These are phyloP conservation scores for Mortierella sp. DNA, from an alignment of 371 early-diverging fungal species.

Conservation along the genomic window DNA sequence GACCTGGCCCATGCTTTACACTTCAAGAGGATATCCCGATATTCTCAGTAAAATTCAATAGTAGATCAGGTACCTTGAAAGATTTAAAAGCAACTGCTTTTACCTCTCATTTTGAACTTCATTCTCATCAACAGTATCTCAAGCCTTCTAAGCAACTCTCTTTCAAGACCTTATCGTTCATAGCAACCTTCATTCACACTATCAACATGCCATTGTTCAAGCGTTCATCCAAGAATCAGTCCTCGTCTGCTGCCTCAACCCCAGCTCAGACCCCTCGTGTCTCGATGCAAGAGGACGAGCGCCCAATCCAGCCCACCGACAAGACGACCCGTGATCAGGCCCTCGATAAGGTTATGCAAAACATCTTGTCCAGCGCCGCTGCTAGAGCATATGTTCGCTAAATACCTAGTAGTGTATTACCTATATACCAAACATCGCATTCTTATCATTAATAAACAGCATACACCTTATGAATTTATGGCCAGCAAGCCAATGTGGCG, in stretches of 20 bases:
- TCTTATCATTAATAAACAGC: neutral
- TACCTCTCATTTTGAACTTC: neutral
- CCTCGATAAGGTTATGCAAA: constrained; percentile 12
- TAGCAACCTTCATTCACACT: neutral
- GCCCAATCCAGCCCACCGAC: neutral
- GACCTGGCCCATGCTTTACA: too few species aligned
- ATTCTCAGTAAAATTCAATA: too few species aligned
- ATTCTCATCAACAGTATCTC: neutral
- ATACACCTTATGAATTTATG: too few species aligned
- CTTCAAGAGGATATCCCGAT: too few species aligned
- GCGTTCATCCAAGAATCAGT: constrained; percentile 27
- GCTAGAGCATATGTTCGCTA: neutral
- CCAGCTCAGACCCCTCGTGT: constrained; percentile 35
- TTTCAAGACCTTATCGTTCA: too few species aligned
- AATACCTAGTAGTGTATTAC: neutral
- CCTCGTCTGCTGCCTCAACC: constrained; percentile 30
- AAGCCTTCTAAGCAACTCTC: neutral
- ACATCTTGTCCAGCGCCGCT: constrained; percentile 6
- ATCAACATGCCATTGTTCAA: constrained; percentile 35
- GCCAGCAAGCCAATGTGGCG: too few species aligned
- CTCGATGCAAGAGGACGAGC: constrained; percentile 22
- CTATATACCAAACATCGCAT: neutral
- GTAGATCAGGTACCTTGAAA: too few species aligned
- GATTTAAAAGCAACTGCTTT: too few species aligned
- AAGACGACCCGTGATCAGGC: constrained; percentile 39